phyloP scores from a whole-genome alignment of 108 stramenopile genomes.

The Parietichytrium sp. region DNA sequence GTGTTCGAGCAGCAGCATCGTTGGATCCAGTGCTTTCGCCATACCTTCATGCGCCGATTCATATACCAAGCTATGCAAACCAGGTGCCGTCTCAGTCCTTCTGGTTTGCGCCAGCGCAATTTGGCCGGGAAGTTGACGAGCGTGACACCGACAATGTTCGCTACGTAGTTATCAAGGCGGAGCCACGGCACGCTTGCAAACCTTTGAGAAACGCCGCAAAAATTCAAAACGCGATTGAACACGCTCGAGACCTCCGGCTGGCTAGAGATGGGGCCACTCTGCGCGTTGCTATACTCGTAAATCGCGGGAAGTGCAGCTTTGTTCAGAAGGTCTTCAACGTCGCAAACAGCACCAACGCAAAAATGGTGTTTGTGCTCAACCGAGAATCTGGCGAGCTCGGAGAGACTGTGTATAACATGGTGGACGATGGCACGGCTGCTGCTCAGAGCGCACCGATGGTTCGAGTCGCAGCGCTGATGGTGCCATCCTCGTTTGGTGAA shows the following conservation, averaged over 20 bases:
- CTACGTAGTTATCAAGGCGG: neutral
- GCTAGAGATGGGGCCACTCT: neutral
- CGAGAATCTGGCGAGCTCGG: neutral
- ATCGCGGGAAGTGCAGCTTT: slow-evolving; percentile 1
- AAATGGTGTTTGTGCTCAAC: neutral
- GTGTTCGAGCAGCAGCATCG: too few species aligned
- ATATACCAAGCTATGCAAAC: neutral
- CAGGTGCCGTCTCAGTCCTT: neutral
- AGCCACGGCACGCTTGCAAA: neutral
- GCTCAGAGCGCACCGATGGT: neutral
- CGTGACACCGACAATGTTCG: neutral
- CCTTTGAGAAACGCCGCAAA: neutral
- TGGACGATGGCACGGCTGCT: neutral
- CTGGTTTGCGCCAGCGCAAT: neutral
- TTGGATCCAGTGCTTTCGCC: slow-evolving; percentile 1
- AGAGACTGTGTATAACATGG: neutral
- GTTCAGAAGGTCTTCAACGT: neutral
- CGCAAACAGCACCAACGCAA: neutral
- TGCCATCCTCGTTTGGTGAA: neutral
- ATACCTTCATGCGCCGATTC: neutral
- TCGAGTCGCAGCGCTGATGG: neutral
- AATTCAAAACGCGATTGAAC: neutral
- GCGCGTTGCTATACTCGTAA: neutral
- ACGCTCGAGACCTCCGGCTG: neutral
- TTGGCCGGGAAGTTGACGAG: neutral